Evolutionary conservation across 257 asterid genomes (phyloP), one percentile per base, ranked within the genome.

Genomic region (Jacaranda mimosifolia): DNA sequence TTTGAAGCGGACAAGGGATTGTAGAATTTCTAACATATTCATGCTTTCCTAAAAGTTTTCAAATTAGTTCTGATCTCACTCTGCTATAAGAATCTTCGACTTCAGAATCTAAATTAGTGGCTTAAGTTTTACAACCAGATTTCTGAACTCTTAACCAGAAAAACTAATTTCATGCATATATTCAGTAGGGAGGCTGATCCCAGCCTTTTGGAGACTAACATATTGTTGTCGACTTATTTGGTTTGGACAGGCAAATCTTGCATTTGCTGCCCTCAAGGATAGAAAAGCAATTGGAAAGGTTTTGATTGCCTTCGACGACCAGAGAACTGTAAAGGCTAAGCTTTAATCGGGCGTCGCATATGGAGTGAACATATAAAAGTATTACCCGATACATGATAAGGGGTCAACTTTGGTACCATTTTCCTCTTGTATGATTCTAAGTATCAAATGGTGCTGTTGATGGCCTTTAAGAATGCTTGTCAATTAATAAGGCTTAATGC

Each of bases 281-380:
- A 83, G 99, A 75, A 91, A 87, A 83, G 98, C 94, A 71, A 91
- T 95, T 74, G 99, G 99, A 59, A 95, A 95, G 86, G 99, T 91
- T 86, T 76, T 95, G 94, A 84, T 95, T 62, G 81, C 85, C 45
- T 86, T 93, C 11, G 91, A 87, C 56, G 89, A 86, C 71, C 80
- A 69, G 55, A 79, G 52, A 76, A 70, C 75, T 3, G 77, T 12
- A 11, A 89, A 85, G 72, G 72, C 99, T 52, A 94, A 85, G 92
- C 86, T 94, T 68, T 92, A 81, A 70, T 12, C 70, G 65, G 42
- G 39, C 36, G 15, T 10, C 13, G 39, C 0, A 4, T 7, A 1
- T 71, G 55, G n/a, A 35, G n/a, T 26, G 19, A 63, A 26, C 18
- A 1, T 6, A 6, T 13, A 48, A 2, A 26, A 32, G n/a, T 49